Percentiles rank a stretch among this genome's conserved stretches.
phyloP scores from a whole-genome alignment of 164 flowering plant species.

The Umbellularia californica region DNA sequence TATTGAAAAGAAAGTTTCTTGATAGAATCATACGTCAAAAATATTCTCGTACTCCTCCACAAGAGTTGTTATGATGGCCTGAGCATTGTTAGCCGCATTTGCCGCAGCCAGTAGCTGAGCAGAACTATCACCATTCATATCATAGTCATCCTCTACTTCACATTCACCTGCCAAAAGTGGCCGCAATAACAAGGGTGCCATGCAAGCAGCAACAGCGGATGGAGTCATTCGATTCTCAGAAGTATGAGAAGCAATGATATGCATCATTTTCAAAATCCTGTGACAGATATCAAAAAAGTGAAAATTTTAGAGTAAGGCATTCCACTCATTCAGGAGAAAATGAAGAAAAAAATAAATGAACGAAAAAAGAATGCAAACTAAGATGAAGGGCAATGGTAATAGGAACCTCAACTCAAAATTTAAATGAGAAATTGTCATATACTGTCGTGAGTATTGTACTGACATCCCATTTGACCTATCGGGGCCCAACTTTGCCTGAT shows the following conservation, averaged over 20 bases:
- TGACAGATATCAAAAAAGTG: not conserved
- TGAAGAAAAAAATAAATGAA: too few species aligned
- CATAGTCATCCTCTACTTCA: constrained; percentile 88
- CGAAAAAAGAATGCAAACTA: not conserved
- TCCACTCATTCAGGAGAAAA: not conserved
- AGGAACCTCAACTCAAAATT: not conserved
- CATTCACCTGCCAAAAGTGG: constrained; percentile 98
- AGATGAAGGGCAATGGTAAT: not conserved
- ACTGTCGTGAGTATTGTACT: too few species aligned
- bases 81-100: constrained; percentile 98
- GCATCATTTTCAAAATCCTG: constrained; percentile 98
- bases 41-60: constrained; percentile 91
- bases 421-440: too few species aligned
- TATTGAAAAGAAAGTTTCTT: not conserved
- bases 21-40: constrained; percentile 66
- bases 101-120: constrained; percentile 99
- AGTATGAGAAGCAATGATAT: constrained; percentile 66
- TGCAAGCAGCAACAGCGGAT: constrained; percentile 99
- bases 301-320: not conserved
- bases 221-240: constrained; percentile 91
- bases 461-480: too few species aligned
- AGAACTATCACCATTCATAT: constrained; percentile 72
- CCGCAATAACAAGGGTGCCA: constrained; percentile 94
- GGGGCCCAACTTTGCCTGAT: too few species aligned
- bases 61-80: constrained; percentile 77